phyloP scores from a whole-genome alignment of 208 protist species.

The Trypanosomatidae sp. region DNA sequence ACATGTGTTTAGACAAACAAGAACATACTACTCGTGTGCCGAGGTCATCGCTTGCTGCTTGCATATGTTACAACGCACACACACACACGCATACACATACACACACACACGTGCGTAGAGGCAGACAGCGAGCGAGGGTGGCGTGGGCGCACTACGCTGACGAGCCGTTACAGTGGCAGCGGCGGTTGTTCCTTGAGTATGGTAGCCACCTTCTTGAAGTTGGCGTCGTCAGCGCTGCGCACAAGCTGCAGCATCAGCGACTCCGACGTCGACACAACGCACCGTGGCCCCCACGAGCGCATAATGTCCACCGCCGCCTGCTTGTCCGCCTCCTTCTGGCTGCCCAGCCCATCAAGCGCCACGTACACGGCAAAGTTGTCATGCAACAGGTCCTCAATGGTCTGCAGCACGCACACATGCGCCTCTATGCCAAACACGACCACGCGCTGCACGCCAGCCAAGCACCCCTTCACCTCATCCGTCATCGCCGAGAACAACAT shows the following conservation, averaged over 20 bases:
- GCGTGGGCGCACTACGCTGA: no score
- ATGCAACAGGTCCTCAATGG: slow-evolving; percentile 49
- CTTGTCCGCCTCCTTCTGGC: slow-evolving; percentile 48
- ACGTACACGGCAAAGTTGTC: slow-evolving; percentile 55
- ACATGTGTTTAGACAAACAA: no score
- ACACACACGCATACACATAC: no score
- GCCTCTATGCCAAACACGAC: slow-evolving; percentile 72
- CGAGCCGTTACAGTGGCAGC: no score
- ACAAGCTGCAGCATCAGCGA: slow-evolving; percentile 56
- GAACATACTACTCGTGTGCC: no score
- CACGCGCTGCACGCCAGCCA: slow-evolving; percentile 40
- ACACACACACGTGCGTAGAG: no score
- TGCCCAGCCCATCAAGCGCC: slow-evolving; percentile 53
- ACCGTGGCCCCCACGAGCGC: slow-evolving; percentile 37
- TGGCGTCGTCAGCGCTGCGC: slow-evolving; percentile 37
- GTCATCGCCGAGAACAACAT: slow-evolving; percentile 40
- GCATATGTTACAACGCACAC: no score
- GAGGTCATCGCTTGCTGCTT: no score
- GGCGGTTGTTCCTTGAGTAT: slow-evolving; percentile 31
- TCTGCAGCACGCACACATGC: slow-evolving; percentile 74
- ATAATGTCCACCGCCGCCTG: slow-evolving; percentile 42
- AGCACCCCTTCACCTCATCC: slow-evolving; percentile 26
- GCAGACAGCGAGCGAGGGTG: no score
- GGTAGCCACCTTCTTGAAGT: slow-evolving; percentile 56
- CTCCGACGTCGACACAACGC: slow-evolving; percentile 51